A percentile compares a stretch with the other conserved stretches of the same genome.
phyloP scores from a whole-genome alignment of 768 basidiomycete species.

The Rhizopogon vesiculosus region DNA sequence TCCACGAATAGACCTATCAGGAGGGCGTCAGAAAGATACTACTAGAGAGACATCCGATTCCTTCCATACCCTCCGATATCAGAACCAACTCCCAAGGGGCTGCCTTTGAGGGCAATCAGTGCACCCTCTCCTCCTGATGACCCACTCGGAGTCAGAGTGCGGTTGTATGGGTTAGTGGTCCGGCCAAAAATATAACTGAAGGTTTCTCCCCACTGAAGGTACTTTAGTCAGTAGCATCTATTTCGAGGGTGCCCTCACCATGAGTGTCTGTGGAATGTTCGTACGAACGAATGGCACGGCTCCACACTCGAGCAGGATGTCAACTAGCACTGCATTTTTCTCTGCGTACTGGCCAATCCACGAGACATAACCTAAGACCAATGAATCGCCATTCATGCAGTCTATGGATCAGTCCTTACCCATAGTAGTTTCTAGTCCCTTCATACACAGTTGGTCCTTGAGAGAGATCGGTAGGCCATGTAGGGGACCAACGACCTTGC shows the following conservation, averaged over 20 bases:
- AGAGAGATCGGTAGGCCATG: slow-evolving; percentile 73
- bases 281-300: slow-evolving; percentile 32
- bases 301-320: slow-evolving; percentile 59
- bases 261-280: slow-evolving; percentile 70
- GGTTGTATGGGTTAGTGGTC: slow-evolving; percentile 72
- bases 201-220: slow-evolving; percentile 65
- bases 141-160: slow-evolving; percentile 66
- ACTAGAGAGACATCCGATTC: too few relatives aligned
- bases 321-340: slow-evolving; percentile 56
- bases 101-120: slow-evolving; percentile 32
- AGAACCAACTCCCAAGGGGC: slow-evolving; percentile 61
- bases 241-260: slow-evolving; percentile 36
- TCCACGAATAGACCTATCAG: slow-evolving; percentile 60
- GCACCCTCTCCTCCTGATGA: slow-evolving; percentile 87
- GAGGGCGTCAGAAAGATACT: background rate
- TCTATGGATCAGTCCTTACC: too few relatives aligned
- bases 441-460: slow-evolving; percentile 69
- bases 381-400: too few relatives aligned
- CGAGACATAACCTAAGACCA: too few relatives aligned
- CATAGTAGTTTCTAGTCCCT: slow-evolving; percentile 66
- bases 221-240: background rate
- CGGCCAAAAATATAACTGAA: slow-evolving; percentile 76
- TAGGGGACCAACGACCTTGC: slow-evolving; percentile 62
- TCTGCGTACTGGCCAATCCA: slow-evolving; percentile 60
- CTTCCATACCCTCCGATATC: slow-evolving; percentile 61